Evolutionary conservation across 352 stramenopile species (phyloP), one percentile per base, ranked within the genome.

Genomic region (Globisporangium camurandrum): DNA sequence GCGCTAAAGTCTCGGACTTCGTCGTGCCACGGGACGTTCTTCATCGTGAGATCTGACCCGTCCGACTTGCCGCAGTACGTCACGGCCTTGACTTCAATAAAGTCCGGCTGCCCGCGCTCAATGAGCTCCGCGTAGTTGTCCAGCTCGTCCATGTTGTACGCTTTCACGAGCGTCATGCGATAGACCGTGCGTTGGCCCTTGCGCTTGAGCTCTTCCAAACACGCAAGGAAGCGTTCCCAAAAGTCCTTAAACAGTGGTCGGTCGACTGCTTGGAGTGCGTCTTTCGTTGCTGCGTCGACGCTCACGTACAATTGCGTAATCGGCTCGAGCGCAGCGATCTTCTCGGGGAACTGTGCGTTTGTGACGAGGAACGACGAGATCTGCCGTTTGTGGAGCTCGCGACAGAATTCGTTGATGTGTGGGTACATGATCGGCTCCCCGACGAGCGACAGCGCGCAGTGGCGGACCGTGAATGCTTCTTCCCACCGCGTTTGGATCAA

Each of bases 291-390:
- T 5, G 96, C 97, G 62, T 99, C 96, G 16, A 99, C 88, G 57
- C 86, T 98, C n/a, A 99, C 96, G 66, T 99, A 99, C 27, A 99
- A 67, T 65, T 99, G 96, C 19, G 96, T 99, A 49, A 99, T 97
- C 2, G 96, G 96, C 48, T 95, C 75, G 3, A 99, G 71, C 46
- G 79, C 86, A 1, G 79, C 72, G 65, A 99, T 99, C 39, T 95
- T 96, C 55, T 98, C 81, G 0, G 96, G 96, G 73, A 99, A 98
- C 68, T 99, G 96, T 22, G 95, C 95, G 62, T 99, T 99, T 2
- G 95, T 99, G 4, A 99, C 96, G 30, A 99, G 69, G 75, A 98
- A 99, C 7, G 95, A 98, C 28, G 88, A 98, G 59, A 99, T 99
- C 27, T 84, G 62, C 27, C 95, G 79, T 27, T 75, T 59, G 67